phyloP scores from a whole-genome alignment of 768 basidiomycete species.

The Megacollybia marginata region DNA sequence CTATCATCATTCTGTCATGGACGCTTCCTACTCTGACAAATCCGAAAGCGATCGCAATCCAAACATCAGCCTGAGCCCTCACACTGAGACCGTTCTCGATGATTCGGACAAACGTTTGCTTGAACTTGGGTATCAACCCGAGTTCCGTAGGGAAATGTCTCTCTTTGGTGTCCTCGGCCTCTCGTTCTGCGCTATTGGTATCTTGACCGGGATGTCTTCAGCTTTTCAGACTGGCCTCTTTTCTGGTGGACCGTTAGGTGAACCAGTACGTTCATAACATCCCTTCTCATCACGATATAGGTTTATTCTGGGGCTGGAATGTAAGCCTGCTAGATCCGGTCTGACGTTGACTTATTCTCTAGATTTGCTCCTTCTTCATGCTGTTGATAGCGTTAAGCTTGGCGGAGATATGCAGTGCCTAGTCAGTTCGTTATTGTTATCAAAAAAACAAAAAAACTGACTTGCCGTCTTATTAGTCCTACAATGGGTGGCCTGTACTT shows the following conservation, averaged over 20 bases:
- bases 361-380: slow-evolving; percentile 55
- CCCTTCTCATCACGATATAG: slow-evolving; percentile 5
- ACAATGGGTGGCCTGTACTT: slow-evolving; percentile 57
- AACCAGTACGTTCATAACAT: neutral
- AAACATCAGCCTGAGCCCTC: neutral
- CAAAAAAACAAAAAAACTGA: neutral
- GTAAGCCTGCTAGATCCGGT: slow-evolving; percentile 18
- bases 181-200: slow-evolving; percentile 54
- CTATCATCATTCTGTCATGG: neutral
- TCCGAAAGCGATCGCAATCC: too few species aligned
- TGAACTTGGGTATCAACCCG: slow-evolving; percentile 46
- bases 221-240: slow-evolving; percentile 54
- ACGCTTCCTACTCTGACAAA: neutral
- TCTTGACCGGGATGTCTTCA: slow-evolving; percentile 34
- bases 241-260: slow-evolving; percentile 48
- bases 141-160: slow-evolving; percentile 55
- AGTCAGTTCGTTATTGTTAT: slow-evolving; percentile 25
- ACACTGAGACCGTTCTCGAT: neutral
- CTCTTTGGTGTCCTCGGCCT: slow-evolving; percentile 52
- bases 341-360: neutral
- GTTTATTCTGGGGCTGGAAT: slow-evolving; percentile 58
- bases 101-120: slow-evolving; percentile 35
- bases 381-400: slow-evolving; percentile 47
- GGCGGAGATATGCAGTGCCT: slow-evolving; percentile 53
- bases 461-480: slow-evolving; percentile 24